A percentile compares a stretch with the other conserved stretches of the same genome.
These are phyloP conservation scores for Auxenochlorella pyrenoidosa DNA, from an alignment of 139 green algal species.

Conservation along the genomic window DNA sequence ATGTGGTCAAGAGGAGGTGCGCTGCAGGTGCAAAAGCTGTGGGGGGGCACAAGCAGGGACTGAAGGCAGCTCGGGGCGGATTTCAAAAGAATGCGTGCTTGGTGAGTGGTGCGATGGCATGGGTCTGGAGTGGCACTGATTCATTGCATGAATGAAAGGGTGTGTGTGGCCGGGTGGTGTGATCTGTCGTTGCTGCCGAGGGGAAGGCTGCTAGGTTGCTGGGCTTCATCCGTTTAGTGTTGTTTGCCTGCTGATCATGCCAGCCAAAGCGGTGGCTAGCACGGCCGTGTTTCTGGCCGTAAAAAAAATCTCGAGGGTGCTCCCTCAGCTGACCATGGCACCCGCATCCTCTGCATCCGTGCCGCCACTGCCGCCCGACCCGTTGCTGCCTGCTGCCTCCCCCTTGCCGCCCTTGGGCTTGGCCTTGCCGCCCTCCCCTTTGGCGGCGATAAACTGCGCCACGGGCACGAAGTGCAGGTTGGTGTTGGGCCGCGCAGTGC, in stretches of 20 bases:
- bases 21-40: too few species aligned
- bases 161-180: not conserved
- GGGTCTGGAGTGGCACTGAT: too few species aligned
- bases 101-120: not conserved
- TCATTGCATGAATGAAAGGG: not conserved
- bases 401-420: not conserved
- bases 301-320: too few species aligned
- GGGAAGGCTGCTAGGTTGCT: not conserved
- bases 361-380: not conserved
- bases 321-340: not conserved
- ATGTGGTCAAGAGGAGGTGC: too few species aligned
- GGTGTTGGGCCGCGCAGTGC: not conserved
- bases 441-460: not conserved
- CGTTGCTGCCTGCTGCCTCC: not conserved
- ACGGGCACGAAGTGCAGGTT: not conserved
- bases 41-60: too few species aligned
- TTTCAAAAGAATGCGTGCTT: not conserved
- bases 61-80: too few species aligned
- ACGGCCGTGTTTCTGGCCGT: too few species aligned
- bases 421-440: not conserved
- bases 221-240: not conserved
- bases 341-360: not conserved
- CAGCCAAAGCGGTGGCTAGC: too few species aligned
- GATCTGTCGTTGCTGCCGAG: not conserved
- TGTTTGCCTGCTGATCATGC: not conserved